A percentile compares a stretch with the other conserved stretches of the same genome.
Conservation (phyloP, 257 asterid species). For the Hygrophila difformis region DNA sequence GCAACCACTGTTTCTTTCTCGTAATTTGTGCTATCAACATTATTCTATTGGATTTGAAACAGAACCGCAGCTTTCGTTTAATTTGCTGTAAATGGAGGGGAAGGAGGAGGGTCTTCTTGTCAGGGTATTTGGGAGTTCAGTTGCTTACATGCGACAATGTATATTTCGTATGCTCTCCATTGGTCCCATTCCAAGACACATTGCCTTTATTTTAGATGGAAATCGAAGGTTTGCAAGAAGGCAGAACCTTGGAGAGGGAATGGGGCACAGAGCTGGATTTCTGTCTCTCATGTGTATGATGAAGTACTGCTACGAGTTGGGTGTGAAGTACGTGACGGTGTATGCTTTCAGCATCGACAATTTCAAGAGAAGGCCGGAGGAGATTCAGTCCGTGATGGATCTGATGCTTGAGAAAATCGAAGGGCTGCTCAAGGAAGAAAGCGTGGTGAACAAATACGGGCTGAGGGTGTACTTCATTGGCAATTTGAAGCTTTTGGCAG, state of each 20-base stretch:
- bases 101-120: constrained; percentile 14
- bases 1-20: too few species aligned
- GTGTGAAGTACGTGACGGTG: constrained; percentile 48
- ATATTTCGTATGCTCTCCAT: constrained; percentile 39
- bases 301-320: constrained; percentile 65
- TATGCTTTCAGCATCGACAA: constrained; percentile 86
- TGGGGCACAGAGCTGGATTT: constrained; percentile 68
- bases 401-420: constrained; percentile 69
- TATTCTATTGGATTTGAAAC: too few species aligned
- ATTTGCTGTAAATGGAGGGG: too few species aligned
- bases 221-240: constrained; percentile 65
- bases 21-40: too few species aligned
- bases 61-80: too few species aligned
- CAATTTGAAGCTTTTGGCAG: constrained; percentile 43
- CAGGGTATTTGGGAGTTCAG: constrained; percentile 31
- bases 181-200: constrained; percentile 62
- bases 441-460: constrained; percentile 42
- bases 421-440: constrained; percentile 51
- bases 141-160: constrained; percentile 32
- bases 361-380: constrained; percentile 57
- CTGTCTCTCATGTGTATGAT: constrained; percentile 48
- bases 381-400: constrained; percentile 56
- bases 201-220: constrained; percentile 72
- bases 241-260: constrained; percentile 35
- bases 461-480: constrained; percentile 60